A percentile compares a stretch with the other conserved stretches of the same genome.
Evolutionary conservation across 495 filamentous ascomycete genomes (phyloP).

Genomic region (Neurospora sp.): DNA sequence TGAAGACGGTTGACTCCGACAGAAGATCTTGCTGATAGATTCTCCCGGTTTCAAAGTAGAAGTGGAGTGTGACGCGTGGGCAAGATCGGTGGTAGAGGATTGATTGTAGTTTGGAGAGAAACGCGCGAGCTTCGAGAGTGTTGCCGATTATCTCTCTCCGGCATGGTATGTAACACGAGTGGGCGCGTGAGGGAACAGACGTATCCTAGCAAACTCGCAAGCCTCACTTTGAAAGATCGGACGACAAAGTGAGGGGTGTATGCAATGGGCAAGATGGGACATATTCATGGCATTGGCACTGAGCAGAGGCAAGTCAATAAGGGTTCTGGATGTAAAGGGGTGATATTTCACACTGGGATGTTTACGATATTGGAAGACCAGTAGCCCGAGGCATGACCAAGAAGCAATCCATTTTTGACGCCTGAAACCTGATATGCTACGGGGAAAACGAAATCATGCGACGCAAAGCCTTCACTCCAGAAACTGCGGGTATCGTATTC

Average conservation of each 20-base stretch:
- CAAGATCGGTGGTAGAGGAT: not conserved
- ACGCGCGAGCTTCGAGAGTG: not conserved
- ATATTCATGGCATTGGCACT: not conserved
- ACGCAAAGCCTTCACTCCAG: constrained; percentile 9
- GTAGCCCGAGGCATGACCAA: constrained; percentile 16
- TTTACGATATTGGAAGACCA: not conserved
- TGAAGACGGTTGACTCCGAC: not conserved
- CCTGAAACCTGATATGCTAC: constrained; percentile 28
- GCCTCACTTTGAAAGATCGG: not conserved
- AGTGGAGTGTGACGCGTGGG: not conserved
- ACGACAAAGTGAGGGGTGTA: not conserved
- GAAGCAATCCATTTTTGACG: constrained; percentile 29
- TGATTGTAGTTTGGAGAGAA: not conserved
- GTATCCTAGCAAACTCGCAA: not conserved
- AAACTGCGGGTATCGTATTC: not conserved
- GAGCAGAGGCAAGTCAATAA: constrained; percentile 28
- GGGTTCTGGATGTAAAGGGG: constrained; percentile 38
- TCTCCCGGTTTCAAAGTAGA: not conserved
- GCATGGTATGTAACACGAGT: no score
- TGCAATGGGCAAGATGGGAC: not conserved
- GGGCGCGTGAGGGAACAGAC: no score
- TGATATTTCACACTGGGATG: not conserved
- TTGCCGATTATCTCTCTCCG: not conserved
- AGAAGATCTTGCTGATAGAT: not conserved
- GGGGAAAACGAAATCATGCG: constrained; percentile 24